These are phyloP conservation scores for Bauhinia variegata DNA, from an alignment of 306 rosid genomes.

Conservation along the genomic window DNA sequence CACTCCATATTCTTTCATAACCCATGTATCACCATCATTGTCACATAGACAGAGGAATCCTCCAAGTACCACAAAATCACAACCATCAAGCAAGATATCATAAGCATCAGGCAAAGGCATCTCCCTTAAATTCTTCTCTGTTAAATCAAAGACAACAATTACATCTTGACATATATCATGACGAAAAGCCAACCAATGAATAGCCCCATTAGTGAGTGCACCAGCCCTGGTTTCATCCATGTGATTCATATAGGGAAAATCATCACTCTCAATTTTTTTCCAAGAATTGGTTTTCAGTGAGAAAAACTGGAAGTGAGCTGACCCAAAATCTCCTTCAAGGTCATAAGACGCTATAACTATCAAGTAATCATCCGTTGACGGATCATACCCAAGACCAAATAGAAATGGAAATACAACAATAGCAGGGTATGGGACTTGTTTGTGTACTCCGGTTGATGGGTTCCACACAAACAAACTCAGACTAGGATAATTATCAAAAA, in stretches of 20 bases:
- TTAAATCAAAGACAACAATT: background rate
- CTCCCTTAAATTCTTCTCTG: background rate
- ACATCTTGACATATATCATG: background rate
- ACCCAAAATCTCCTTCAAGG: background rate
- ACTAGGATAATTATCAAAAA: background rate
- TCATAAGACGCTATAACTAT: background rate
- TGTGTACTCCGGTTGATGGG: background rate
- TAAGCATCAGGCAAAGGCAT: slow-evolving; percentile 18
- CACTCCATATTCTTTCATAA: slow-evolving; percentile 24
- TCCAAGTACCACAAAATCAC: background rate
- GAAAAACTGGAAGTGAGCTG: background rate
- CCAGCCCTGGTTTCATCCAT: background rate
- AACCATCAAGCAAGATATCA: background rate
- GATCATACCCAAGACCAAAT: background rate
- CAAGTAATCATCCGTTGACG: background rate
- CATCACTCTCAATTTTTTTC: background rate
- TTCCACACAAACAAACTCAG: background rate
- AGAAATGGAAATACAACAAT: too few relatives aligned
- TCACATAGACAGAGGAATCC: background rate
- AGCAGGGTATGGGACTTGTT: background rate
- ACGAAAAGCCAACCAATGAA: slow-evolving; percentile 23
- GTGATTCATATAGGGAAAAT: background rate
- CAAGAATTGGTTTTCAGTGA: slow-evolving; percentile 11
- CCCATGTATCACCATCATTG: slow-evolving; percentile 4
- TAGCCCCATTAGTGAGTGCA: background rate